phyloP scores from a whole-genome alignment of 129 eudicot genomes.

The Smallanthus sonchifolius region DNA sequence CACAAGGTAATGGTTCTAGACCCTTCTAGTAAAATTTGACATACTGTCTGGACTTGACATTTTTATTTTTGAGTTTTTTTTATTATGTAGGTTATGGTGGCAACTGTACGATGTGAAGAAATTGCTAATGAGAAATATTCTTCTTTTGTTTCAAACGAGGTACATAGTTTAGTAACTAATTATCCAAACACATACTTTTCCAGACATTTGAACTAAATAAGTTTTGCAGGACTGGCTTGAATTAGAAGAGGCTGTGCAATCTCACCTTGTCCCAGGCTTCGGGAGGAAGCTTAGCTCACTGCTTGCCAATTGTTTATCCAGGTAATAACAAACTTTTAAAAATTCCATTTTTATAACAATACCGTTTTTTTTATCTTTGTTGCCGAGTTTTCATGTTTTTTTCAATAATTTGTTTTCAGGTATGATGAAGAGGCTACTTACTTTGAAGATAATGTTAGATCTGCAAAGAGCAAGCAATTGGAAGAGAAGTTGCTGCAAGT shows the following conservation, averaged over 20 bases:
- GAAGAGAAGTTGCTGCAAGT: conserved; percentile 94
- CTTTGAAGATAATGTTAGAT: conserved; percentile 87
- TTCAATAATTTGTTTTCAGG: conserved; percentile 27
- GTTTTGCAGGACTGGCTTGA: conserved; percentile 70
- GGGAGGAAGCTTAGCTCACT: conserved; percentile 85
- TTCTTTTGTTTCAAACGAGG: conserved; percentile 70
- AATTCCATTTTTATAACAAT: background rate
- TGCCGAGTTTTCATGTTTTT: background rate
- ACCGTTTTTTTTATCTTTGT: background rate
- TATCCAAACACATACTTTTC: background rate
- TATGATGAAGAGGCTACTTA: conserved; percentile 88
- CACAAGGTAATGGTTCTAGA: conserved; percentile 56
- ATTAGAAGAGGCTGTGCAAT: conserved; percentile 70
- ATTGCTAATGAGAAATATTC: conserved; percentile 79
- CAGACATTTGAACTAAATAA: conserved; percentile 8
- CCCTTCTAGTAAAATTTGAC: conserved; percentile 7
- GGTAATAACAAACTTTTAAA: conserved; percentile 32
- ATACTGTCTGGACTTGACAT: background rate
- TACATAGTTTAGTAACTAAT: conserved; percentile 16
- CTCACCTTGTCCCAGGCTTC: conserved; percentile 67
- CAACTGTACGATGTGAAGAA: conserved; percentile 98
- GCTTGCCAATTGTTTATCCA: conserved; percentile 51
- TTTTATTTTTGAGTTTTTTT: background rate
- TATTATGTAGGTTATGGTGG: conserved; percentile 85
- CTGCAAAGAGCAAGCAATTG: conserved; percentile 77